Conservation (phyloP, 352 stramenopile species). For the Poterioochromonas sp. region DNA sequence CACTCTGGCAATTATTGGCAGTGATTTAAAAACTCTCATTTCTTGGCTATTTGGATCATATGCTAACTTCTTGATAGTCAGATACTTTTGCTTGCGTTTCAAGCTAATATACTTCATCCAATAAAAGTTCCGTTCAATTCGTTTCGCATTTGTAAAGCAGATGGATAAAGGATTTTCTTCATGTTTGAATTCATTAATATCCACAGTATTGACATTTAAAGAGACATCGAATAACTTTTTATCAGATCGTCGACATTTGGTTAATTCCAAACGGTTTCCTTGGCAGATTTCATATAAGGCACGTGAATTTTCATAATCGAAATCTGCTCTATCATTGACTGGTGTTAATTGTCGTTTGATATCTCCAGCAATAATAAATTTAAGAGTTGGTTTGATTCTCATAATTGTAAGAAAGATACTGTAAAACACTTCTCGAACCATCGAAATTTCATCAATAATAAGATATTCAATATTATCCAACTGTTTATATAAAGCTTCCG, state of each 20-base stretch:
- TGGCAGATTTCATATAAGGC: slow-evolving; percentile 23
- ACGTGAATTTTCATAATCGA: slow-evolving; percentile 16
- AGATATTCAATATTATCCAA: slow-evolving; percentile 24
- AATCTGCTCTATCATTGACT: slow-evolving; percentile 12
- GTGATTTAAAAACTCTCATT: not conserved
- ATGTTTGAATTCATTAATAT: not conserved
- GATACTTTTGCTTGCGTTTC: not conserved
- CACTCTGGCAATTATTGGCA: slow-evolving; percentile 12
- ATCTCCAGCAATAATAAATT: slow-evolving; percentile 22
- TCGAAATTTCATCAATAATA: slow-evolving; percentile 32
- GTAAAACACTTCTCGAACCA: slow-evolving; percentile 21
- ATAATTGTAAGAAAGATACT: slow-evolving; percentile 21
- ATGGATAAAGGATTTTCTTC: not conserved
- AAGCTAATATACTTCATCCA: not conserved
- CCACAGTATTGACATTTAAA: not conserved
- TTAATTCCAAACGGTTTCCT: not conserved
- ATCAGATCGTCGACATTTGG: not conserved
- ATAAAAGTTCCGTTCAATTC: not conserved
- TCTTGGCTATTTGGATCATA: slow-evolving; percentile 7
- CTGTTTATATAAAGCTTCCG: not conserved
- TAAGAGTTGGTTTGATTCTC: slow-evolving; percentile 18
- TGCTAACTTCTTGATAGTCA: not conserved
- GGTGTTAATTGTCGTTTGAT: slow-evolving; percentile 18
- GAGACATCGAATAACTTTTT: not conserved
- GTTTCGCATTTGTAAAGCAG: not conserved